Base-by-base conservation (phyloP, 2,329 filamentous ascomycete species). In the Bretziella fagacearum region DNA sequence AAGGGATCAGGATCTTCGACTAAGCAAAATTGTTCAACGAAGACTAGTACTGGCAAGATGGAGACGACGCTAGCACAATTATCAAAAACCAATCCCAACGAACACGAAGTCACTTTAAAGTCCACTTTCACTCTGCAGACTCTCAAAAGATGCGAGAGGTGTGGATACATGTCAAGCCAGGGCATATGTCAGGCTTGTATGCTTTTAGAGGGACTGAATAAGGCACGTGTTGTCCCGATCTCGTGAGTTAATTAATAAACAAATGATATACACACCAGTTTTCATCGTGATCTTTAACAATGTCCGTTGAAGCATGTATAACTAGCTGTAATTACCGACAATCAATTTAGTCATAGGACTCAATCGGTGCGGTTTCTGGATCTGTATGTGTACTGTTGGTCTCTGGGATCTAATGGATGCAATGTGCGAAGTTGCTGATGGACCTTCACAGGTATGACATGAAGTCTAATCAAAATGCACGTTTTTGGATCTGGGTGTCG, bases 91-190 rank as follows among this genome's bases (percentile, higher is more conserved):
- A 26, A 37, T 7, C 4, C 2, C 20, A 36, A 48, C 15, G 42
- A 43, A 15, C 15, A 43, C 20, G 40, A 43, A 17, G 40, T 32
- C 26, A 43, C 40, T 6, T 43, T 26, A 11, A 43, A 42, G 18
- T 20, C 33, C 18, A n/a, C 41, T 22, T 7, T 8, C 13, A 40
- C 70, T n/a, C 71, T 75, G 56, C 84, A 89, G 60, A 78, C 79
- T 11, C 72, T 95, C 54, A 84, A 89, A 1, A 79, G 78, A 53
- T 98, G 91, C 58, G 75, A 80, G 57, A 79, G 76, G 45, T 98
- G 91, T 56, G 91, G 91, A 11, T 98, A 96, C 60, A 82, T 98
- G 62, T 94, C 91, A 2, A 95, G 87, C 56, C 91, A 98, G 62
- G 74, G 76, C 25, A 75, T 95, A 32, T 98, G 91, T 63, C 93